phyloP scores from a whole-genome alignment of 768 basidiomycete genomes.

The Cystoderma amianthinum region DNA sequence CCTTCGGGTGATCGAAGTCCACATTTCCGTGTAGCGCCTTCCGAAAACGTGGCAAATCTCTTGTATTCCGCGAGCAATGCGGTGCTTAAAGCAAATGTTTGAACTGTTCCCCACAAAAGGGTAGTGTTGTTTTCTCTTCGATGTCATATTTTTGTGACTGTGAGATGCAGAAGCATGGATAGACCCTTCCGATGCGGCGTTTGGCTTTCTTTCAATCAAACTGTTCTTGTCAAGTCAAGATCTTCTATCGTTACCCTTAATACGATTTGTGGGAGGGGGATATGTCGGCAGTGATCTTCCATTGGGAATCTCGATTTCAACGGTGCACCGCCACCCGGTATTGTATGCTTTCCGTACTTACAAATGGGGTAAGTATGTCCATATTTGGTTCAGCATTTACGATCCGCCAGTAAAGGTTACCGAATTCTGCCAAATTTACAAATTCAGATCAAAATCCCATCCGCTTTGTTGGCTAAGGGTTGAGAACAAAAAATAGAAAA shows the following conservation, averaged over 20 bases:
- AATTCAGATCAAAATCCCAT: slow-evolving; percentile 1
- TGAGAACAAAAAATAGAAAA: too few species aligned
- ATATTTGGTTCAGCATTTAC: not conserved
- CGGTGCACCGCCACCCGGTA: slow-evolving; percentile 13
- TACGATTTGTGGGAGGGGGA: too few species aligned
- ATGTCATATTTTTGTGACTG: not conserved
- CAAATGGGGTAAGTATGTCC: slow-evolving; percentile 13
- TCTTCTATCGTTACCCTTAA: too few species aligned
- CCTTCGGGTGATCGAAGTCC: slow-evolving; percentile 19
- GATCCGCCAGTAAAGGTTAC: slow-evolving; percentile 9
- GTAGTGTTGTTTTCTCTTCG: not conserved
- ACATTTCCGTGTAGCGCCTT: slow-evolving; percentile 17
- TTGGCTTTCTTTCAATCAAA: slow-evolving; percentile 26
- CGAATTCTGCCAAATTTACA: slow-evolving; percentile 6
- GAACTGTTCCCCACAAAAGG: not conserved
- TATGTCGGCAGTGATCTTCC: too few species aligned
- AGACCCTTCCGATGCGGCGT: slow-evolving; percentile 28
- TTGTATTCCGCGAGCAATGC: not conserved
- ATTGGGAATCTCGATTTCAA: slow-evolving; percentile 11
- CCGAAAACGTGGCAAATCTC: slow-evolving; percentile 7
- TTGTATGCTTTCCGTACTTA: slow-evolving; percentile 12
- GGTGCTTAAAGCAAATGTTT: not conserved
- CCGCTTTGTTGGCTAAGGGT: not conserved
- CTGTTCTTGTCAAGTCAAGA: slow-evolving; percentile 13
- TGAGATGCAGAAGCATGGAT: not conserved